Percentiles rank a stretch among this genome's conserved stretches.
These are phyloP conservation scores for Tolypocladium pustulatum DNA, from an alignment of 2,329 filamentous ascomycete species.

Conservation along the genomic window DNA sequence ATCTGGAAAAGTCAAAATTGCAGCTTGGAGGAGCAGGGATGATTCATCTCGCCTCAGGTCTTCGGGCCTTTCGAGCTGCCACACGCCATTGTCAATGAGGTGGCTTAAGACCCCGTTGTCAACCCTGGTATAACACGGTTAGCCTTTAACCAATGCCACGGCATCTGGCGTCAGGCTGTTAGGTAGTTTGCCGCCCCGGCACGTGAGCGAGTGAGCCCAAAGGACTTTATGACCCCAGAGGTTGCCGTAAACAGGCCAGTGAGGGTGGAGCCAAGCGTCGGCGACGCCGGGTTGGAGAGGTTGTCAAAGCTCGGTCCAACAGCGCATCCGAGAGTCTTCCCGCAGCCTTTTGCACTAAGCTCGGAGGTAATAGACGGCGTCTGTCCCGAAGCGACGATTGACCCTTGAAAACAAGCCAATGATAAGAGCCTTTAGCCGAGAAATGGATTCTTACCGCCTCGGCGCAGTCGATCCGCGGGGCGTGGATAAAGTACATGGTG, in stretches of 20 bases:
- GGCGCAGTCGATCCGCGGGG: constrained; percentile 2
- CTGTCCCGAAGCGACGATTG: neutral
- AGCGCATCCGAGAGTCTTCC: neutral
- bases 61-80: constrained; percentile 3
- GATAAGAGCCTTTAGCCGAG: constrained; percentile 5
- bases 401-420: constrained; percentile 1
- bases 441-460: constrained; percentile 2
- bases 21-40: neutral
- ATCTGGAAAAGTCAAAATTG: neutral
- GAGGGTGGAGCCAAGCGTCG: constrained; percentile 2
- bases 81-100: constrained; percentile 2
- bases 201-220: constrained; percentile 2
- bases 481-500: neutral
- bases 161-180: constrained; percentile 2
- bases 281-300: constrained; percentile 1
- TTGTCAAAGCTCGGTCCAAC: neutral
- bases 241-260: neutral
- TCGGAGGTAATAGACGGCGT: neutral
- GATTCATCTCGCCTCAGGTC: neutral
- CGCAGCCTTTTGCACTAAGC: neutral
- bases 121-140: neutral
- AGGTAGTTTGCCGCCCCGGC: neutral
- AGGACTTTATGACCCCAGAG: neutral
- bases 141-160: constrained; percentile 2
- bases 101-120: constrained; percentile 1